These are phyloP conservation scores for Nadsonia commutata DNA, from an alignment of 1,139 yeast species.

Conservation along the genomic window DNA sequence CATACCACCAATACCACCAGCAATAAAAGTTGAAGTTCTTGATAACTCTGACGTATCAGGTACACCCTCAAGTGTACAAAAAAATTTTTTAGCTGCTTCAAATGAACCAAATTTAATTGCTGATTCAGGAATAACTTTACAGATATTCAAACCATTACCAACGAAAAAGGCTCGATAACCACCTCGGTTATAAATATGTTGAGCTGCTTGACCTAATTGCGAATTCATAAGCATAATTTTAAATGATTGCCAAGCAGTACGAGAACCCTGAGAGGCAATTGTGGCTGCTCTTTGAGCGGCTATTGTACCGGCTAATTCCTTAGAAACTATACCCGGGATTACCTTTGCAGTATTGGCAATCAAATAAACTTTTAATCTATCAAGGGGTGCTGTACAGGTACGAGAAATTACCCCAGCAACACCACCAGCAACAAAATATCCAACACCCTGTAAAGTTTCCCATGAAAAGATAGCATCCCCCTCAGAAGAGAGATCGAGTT, in stretches of 20 bases:
- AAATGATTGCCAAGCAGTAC: not conserved
- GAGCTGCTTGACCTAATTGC: constrained; percentile 36
- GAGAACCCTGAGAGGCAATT: constrained; percentile 11
- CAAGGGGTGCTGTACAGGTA: constrained; percentile 95
- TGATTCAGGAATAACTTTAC: constrained; percentile 91
- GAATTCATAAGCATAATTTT: not conserved
- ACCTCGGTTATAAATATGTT: constrained; percentile 74
- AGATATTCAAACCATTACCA: constrained; percentile 86
- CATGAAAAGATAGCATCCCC: constrained; percentile 80
- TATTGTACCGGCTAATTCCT: constrained; percentile 6
- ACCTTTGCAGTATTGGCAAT: constrained; percentile 72
- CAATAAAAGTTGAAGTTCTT: constrained; percentile 62
- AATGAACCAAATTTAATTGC: constrained; percentile 96
- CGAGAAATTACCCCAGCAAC: constrained; percentile 93
- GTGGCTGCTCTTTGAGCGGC: constrained; percentile 16
- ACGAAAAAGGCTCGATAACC: constrained; percentile 81
- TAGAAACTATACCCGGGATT: constrained; percentile 9
- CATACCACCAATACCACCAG: constrained; percentile 96
- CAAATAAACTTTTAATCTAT: constrained; percentile 79
- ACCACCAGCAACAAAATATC: constrained; percentile 89
- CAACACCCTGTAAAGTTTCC: constrained; percentile 71
- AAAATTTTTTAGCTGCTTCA: constrained; percentile 65
- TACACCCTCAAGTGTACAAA: constrained; percentile 69
- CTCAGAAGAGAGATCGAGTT: constrained; percentile 69
- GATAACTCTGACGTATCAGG: constrained; percentile 61